These are phyloP conservation scores for Schizopora paradoxa DNA, from an alignment of 1,284 basidiomycete genomes.

Conservation along the genomic window DNA sequence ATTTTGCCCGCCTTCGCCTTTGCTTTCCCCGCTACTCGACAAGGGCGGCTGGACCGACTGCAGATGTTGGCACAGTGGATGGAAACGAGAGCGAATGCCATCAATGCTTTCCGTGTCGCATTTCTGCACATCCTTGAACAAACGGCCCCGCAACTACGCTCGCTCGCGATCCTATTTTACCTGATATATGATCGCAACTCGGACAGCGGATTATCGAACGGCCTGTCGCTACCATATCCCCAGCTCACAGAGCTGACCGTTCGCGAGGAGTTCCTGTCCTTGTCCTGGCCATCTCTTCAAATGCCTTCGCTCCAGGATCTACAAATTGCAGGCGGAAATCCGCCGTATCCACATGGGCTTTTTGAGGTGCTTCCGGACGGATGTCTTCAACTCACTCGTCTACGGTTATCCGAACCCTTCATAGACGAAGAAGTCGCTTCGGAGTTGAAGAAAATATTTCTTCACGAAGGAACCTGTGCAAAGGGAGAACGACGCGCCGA, in stretches of 20 bases:
- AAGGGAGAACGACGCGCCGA: no score
- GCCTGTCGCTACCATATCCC: constrained; percentile 5
- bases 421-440: constrained; percentile 5
- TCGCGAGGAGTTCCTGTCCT: constrained; percentile 7
- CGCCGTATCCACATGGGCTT: constrained; percentile 2
- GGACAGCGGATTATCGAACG: constrained; percentile 9
- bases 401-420: constrained; percentile 12
- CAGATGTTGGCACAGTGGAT: constrained; percentile 10
- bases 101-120: constrained; percentile 6
- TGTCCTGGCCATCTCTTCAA: not conserved
- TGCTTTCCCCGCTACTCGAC: constrained; percentile 4
- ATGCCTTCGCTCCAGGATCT: constrained; percentile 7
- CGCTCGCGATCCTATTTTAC: constrained; percentile 10
- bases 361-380: constrained; percentile 3
- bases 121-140: constrained; percentile 2
- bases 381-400: constrained; percentile 6
- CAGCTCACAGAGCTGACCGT: constrained; percentile 8
- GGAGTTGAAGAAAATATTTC: no score
- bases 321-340: constrained; percentile 9
- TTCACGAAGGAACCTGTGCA: no score
- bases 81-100: not conserved
- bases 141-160: not conserved
- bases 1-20: constrained; percentile 10
- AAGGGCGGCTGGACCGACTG: constrained; percentile 10
- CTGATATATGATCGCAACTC: constrained; percentile 6